These are phyloP conservation scores for Fonsecaea nubica DNA, from an alignment of 2,329 filamentous ascomycete species.

Conservation along the genomic window DNA sequence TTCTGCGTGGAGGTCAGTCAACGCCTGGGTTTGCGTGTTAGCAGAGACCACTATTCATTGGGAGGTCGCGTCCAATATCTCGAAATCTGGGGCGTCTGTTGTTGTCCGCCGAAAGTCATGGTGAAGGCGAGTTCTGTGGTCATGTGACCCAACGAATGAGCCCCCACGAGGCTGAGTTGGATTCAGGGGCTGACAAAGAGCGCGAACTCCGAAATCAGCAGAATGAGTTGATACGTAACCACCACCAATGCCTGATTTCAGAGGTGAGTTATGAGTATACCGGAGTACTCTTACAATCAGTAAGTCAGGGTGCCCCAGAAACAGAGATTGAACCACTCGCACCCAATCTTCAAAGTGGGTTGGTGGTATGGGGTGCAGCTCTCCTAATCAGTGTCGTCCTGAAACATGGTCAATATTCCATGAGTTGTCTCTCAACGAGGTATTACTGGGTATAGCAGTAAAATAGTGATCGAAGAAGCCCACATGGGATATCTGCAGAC, in stretches of 20 bases:
- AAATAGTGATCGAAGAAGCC: not conserved
- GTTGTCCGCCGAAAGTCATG: not conserved
- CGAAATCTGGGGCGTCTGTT: not conserved
- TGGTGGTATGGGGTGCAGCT: not conserved
- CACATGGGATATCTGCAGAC: not conserved
- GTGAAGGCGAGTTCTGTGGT: not conserved
- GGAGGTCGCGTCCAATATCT: not conserved
- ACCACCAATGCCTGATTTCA: not conserved
- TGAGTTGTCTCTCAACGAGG: not conserved
- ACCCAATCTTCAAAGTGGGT: not conserved
- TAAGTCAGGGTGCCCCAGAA: too few relatives aligned
- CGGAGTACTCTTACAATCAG: too few relatives aligned
- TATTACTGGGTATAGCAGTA: not conserved
- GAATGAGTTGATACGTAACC: not conserved
- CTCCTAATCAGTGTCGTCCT: not conserved
- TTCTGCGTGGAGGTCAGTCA: not conserved
- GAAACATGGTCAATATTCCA: not conserved
- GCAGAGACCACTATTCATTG: not conserved
- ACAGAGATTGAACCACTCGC: too few relatives aligned
- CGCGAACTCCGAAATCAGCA: not conserved
- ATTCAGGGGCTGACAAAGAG: not conserved
- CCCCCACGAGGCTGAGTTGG: not conserved
- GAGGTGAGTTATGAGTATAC: too few relatives aligned
- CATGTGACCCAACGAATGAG: not conserved
- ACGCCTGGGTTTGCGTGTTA: not conserved